Base-by-base conservation (phyloP, 345 rosid genomes). In the Boechera retrofracta region DNA sequence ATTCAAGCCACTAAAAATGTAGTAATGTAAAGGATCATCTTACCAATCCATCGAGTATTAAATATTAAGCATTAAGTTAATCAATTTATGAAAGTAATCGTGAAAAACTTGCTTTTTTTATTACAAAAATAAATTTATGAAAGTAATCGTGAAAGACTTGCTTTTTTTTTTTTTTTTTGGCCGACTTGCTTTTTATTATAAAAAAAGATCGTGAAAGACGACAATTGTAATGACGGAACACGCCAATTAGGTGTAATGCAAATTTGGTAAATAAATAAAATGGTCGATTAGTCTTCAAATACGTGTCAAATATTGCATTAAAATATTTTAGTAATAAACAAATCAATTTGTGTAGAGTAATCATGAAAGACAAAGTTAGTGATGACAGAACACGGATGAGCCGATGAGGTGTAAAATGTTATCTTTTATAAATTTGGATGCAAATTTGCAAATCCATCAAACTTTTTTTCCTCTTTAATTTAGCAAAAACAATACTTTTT, bases 401-500 rank as follows among this genome's bases (percentile, higher is more conserved):
- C 21, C 8, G 5, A 45, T 45, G 18, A 45, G 51, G 2, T 45
- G 51, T 45, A 45, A 2, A 12, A 45, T 45, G 21, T 29, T 18
- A 39, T 65, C 24, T 63, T 54, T 6, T 3, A 11, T 11, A 54
- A 64, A 74, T 48, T 54, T 10, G 42, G 42, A 42, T 73, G 71
- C 53, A 51, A 11, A 72, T 47, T 38, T 72, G 26, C 42, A 28
- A 29, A 36, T 54, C 32, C 55, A 63, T 63, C 7, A 53, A 26
- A 24, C 24, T 4, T 24, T 29, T 21, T 61, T 61, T 5, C 29
- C 4, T 10, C 15, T 10, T 18, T 13, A 31, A n/a, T n/a, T 58
- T 57, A 33, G 4, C 10, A 35, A n/a, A 15, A 58, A 2, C 12
- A 58, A 15, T 7, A 8, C 3, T 2, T 38, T 38, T 38, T 6